These are phyloP conservation scores for Canna indica DNA, from an alignment of 176 grass and related monocot species.

Conservation along the genomic window DNA sequence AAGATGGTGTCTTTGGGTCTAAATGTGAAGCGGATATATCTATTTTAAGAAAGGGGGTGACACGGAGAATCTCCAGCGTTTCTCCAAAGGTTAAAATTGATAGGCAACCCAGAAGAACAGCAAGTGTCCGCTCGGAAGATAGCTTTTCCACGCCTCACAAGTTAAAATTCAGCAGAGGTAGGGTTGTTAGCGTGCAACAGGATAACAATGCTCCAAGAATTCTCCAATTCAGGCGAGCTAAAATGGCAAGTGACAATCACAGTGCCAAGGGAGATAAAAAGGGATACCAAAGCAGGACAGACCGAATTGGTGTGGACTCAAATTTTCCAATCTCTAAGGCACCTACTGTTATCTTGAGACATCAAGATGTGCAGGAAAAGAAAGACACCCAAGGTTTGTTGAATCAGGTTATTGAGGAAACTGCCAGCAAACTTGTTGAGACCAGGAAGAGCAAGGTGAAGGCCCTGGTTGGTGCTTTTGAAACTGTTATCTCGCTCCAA, in stretches of 20 bases:
- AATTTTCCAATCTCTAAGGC: slow-evolving; percentile 8
- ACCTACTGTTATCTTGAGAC: slow-evolving; percentile 39
- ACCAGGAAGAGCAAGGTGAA: slow-evolving; percentile 66
- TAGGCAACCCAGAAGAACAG: slow-evolving; percentile 18
- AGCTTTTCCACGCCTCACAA: slow-evolving; percentile 12
- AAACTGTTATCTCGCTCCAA: slow-evolving; percentile 64
- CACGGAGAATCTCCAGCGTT: not conserved
- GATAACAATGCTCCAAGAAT: slow-evolving; percentile 19
- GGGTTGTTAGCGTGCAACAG: slow-evolving; percentile 28
- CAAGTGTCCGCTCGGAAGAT: not conserved
- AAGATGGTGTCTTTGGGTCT: not conserved
- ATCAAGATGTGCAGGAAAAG: slow-evolving; percentile 25
- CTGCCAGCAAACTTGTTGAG: slow-evolving; percentile 48
- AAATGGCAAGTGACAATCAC: slow-evolving; percentile 5
- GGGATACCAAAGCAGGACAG: not conserved
- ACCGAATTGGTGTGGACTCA: not conserved
- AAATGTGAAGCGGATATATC: not conserved
- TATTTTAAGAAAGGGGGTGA: not conserved
- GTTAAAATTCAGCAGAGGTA: slow-evolving; percentile 41
- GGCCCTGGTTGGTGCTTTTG: slow-evolving; percentile 64
- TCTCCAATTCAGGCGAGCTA: slow-evolving; percentile 32
- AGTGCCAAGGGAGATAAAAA: slow-evolving; percentile 17
- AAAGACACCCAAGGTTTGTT: slow-evolving; percentile 32
- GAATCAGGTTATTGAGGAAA: slow-evolving; percentile 63
- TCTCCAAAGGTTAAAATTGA: slow-evolving; percentile 19